These are phyloP conservation scores for Lentinus polychrous DNA, from an alignment of 1,284 basidiomycete genomes.

Conservation along the genomic window DNA sequence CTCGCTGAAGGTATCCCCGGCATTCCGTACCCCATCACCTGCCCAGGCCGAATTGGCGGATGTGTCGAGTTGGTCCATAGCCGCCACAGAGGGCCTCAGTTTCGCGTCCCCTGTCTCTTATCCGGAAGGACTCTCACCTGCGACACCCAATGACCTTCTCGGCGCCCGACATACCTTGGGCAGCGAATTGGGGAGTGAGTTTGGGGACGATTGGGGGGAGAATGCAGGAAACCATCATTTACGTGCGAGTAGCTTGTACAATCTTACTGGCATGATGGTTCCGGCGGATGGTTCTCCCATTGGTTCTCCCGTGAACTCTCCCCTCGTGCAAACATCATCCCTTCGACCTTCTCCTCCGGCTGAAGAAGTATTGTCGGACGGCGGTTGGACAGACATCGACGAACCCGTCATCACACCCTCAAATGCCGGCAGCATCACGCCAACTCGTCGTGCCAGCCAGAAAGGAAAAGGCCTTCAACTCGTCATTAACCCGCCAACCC, in stretches of 20 bases:
- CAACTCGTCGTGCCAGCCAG: slow-evolving; percentile 3
- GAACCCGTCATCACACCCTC: slow-evolving; percentile 6
- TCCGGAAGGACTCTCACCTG: slow-evolving; percentile 3
- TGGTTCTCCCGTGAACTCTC: slow-evolving; percentile 3
- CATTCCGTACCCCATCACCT: slow-evolving; percentile 14
- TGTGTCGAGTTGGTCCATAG: slow-evolving; percentile 20
- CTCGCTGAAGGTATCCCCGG: slow-evolving; percentile 15
- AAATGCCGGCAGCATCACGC: slow-evolving; percentile 7
- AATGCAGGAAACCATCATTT: slow-evolving; percentile 35
- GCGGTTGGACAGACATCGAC: slow-evolving; percentile 12
- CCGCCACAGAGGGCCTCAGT: slow-evolving; percentile 16
- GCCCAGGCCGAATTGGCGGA: slow-evolving; percentile 10
- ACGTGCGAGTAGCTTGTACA: slow-evolving; percentile 45
- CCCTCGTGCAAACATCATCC: not conserved
- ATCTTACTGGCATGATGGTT: slow-evolving; percentile 30
- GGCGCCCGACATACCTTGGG: slow-evolving; percentile 38
- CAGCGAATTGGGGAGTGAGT: slow-evolving; percentile 44
- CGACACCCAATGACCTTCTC: slow-evolving; percentile 1
- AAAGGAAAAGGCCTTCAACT: slow-evolving; percentile 8
- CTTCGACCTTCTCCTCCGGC: not conserved
- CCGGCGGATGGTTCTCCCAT: slow-evolving; percentile 8
- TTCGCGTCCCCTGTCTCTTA: slow-evolving; percentile 1
- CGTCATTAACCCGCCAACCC: slow-evolving; percentile 12
- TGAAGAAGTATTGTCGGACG: slow-evolving; percentile 2
- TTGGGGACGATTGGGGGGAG: slow-evolving; percentile 35